phyloP scores from a whole-genome alignment of 805 yeast species.

The Kodamaea fukazawae region DNA sequence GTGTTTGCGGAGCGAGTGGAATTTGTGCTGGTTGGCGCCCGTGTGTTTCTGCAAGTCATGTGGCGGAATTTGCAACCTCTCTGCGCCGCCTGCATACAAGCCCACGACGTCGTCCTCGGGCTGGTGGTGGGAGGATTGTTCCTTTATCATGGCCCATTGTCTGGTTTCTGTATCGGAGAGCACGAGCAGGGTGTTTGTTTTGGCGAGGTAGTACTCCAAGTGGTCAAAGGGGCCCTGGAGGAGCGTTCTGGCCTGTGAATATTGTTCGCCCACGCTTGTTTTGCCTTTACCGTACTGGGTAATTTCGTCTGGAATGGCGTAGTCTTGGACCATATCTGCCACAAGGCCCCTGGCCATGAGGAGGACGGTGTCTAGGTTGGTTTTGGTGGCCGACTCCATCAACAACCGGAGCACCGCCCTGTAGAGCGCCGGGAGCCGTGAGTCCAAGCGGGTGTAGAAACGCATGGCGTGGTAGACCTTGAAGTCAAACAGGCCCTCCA shows the following conservation, averaged over 20 bases:
- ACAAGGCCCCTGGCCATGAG: constrained; percentile 11
- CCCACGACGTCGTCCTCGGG: constrained; percentile 4
- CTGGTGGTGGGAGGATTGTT: no score
- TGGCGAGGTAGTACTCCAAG: constrained; percentile 3
- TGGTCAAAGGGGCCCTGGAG: constrained; percentile 5
- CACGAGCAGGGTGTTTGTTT: constrained; percentile 2
- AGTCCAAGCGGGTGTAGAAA: not conserved
- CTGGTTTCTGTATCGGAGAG: constrained; percentile 1
- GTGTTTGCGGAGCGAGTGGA: no score
- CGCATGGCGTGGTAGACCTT: not conserved
- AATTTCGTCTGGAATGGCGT: constrained; percentile 10
- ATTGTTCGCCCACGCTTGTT: constrained; percentile 5
- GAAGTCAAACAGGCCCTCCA: no score
- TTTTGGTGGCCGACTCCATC: constrained; percentile 2
- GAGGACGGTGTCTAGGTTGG: constrained; percentile 1
- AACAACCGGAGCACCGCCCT: constrained; percentile 9
- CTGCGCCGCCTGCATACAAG: constrained; percentile 1
- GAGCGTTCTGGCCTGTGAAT: constrained; percentile 6
- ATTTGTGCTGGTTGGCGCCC: constrained; percentile 8
- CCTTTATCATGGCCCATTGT: constrained; percentile 4
- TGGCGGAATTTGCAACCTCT: constrained; percentile 5
- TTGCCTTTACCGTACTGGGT: constrained; percentile 6
- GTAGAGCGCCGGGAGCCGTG: constrained; percentile 7
- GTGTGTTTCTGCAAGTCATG: constrained; percentile 3
- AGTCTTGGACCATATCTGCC: constrained; percentile 9